Conservation (phyloP, 1,284 basidiomycete genomes). For the Golubevia pallescens region DNA sequence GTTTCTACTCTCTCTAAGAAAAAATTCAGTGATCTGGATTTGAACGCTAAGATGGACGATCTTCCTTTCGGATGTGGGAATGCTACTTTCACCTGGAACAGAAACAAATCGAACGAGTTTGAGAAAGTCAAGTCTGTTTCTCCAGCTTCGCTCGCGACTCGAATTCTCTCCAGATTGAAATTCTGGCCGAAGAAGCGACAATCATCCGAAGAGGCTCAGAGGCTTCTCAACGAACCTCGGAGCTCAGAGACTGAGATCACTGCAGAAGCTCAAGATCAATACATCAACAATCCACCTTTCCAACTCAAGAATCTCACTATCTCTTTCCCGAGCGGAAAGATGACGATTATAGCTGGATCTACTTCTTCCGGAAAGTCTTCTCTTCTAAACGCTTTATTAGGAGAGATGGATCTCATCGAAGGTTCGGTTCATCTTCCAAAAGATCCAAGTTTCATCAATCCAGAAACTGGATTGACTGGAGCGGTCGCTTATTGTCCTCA, state of each 20-base stretch:
- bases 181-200: background rate
- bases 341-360: slow-evolving; percentile 32
- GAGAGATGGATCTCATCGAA: slow-evolving; percentile 38
- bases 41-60: background rate
- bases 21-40: too few species aligned
- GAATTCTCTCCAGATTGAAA: too few species aligned
- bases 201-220: background rate
- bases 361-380: slow-evolving; percentile 54
- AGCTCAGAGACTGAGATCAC: too few species aligned
- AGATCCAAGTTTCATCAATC: slow-evolving; percentile 2
- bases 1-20: slow-evolving; percentile 10
- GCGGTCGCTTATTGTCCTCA: slow-evolving; percentile 43
- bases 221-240: background rate
- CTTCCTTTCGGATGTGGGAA: slow-evolving; percentile 8
- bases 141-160: too few species aligned
- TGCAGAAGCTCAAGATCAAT: too few species aligned
- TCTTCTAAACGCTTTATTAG: slow-evolving; percentile 43
- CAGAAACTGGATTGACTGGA: slow-evolving; percentile 1
- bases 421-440: slow-evolving; percentile 28
- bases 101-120: background rate
- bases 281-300: slow-evolving; percentile 16
- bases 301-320: slow-evolving; percentile 25
- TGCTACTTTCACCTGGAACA: slow-evolving; percentile 15
- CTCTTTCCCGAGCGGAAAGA: slow-evolving; percentile 18
- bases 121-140: background rate